A percentile compares a stretch with the other conserved stretches of the same genome.
These are phyloP conservation scores for Penicillium capsulatum DNA, from an alignment of 2,329 filamentous ascomycete genomes.

Conservation along the genomic window DNA sequence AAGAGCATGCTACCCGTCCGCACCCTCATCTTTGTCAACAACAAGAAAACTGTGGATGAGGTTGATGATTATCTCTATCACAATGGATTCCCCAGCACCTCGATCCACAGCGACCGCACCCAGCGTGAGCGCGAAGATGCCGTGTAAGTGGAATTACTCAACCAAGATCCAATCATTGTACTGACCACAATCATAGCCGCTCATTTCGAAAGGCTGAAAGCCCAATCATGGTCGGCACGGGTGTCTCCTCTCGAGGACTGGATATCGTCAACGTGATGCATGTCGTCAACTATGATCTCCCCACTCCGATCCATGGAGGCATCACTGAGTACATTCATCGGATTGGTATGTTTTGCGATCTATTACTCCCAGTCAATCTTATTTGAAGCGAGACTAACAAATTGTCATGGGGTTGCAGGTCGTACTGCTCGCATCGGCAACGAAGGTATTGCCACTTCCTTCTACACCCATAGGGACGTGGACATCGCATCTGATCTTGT, in stretches of 20 bases:
- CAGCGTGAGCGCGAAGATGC: slow-evolving; percentile 90
- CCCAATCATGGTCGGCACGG: slow-evolving; percentile 82
- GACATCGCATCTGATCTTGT: slow-evolving; percentile 69
- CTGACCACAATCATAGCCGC: slow-evolving; percentile 48
- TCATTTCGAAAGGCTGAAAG: slow-evolving; percentile 70
- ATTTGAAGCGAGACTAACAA: not conserved
- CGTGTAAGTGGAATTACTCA: too few species aligned
- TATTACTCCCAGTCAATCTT: too few species aligned
- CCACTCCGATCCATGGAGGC: slow-evolving; percentile 68
- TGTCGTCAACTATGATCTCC: slow-evolving; percentile 91
- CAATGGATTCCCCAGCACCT: slow-evolving; percentile 71
- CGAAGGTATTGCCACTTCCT: slow-evolving; percentile 77
- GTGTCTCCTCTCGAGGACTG: slow-evolving; percentile 80
- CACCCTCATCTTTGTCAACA: slow-evolving; percentile 88
- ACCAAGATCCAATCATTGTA: slow-evolving; percentile 1
- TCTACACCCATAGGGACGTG: slow-evolving; percentile 76
- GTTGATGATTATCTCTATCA: slow-evolving; percentile 88
- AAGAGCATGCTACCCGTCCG: slow-evolving; percentile 65
- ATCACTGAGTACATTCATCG: slow-evolving; percentile 93
- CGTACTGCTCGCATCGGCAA: slow-evolving; percentile 94
- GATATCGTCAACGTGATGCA: slow-evolving; percentile 84
- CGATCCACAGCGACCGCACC: slow-evolving; percentile 81
- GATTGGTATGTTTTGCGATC: slow-evolving; percentile 73
- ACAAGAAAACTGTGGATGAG: slow-evolving; percentile 70
- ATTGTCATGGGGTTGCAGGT: slow-evolving; percentile 48